A percentile compares a stretch with the other conserved stretches of the same genome.
Evolutionary conservation across 2,329 filamentous ascomycete genomes (phyloP).

Genomic region (Aspergillus carbonarius): DNA sequence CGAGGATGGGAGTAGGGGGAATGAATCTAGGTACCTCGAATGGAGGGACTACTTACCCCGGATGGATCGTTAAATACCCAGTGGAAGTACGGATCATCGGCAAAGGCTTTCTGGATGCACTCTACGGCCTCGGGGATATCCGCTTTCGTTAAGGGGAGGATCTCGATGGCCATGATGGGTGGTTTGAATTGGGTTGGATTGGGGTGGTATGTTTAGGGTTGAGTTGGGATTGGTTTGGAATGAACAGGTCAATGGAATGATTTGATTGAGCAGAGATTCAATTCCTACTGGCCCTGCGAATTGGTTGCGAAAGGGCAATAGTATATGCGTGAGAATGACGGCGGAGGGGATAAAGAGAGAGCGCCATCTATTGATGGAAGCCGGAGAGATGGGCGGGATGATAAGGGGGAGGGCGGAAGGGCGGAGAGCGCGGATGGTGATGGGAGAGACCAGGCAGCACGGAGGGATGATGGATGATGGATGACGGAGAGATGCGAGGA

Average conservation of each 20-base stretch:
- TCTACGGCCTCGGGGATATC: constrained; percentile 65
- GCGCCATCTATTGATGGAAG: constrained; percentile 30
- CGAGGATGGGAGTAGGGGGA: too few species aligned
- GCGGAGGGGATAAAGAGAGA: constrained; percentile 32
- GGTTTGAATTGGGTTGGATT: not conserved
- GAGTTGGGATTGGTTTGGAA: not conserved
- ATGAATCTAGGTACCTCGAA: not conserved
- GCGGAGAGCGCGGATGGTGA: not conserved
- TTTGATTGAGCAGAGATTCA: constrained; percentile 9
- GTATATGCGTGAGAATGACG: constrained; percentile 34
- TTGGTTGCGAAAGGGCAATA: constrained; percentile 34
- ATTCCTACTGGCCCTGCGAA: constrained; percentile 32
- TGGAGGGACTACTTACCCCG: constrained; percentile 46
- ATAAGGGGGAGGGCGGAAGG: not conserved
- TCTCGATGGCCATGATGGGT: constrained; percentile 52
- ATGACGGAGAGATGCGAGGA: not conserved
- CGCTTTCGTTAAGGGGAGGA: constrained; percentile 55
- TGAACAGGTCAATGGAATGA: constrained; percentile 8
- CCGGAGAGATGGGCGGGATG: constrained; percentile 6
- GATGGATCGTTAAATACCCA: constrained; percentile 63
- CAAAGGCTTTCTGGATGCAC: constrained; percentile 66
- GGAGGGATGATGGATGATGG: not conserved
- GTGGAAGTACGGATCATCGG: constrained; percentile 64
- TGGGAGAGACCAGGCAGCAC: too few species aligned
- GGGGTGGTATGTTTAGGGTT: not conserved